Percentiles rank a stretch among this genome's conserved stretches.
Evolutionary conservation across 1,139 yeast genomes (phyloP).

Genomic region (Saccharomyces pastorianus): DNA sequence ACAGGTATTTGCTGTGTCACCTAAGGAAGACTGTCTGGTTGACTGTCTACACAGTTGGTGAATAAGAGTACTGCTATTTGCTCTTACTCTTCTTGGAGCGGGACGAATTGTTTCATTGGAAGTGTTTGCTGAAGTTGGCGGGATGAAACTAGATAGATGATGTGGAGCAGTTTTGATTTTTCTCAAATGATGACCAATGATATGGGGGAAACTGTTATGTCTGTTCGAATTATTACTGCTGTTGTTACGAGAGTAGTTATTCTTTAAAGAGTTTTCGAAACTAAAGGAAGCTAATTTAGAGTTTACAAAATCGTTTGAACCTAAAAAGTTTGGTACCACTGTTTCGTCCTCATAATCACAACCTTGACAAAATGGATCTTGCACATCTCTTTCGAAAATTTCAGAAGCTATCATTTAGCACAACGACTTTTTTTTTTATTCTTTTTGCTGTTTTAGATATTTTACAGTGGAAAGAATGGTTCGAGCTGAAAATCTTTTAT

Average conservation of each 20-base stretch:
- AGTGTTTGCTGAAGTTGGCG: background rate
- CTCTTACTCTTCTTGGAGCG: conserved; percentile 8
- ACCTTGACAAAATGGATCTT: conserved; percentile 22
- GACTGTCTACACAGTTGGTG: conserved; percentile 12
- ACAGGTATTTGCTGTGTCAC: background rate
- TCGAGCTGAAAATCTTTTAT: too few species aligned
- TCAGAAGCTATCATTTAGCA: background rate
- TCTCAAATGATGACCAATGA: conserved; percentile 1
- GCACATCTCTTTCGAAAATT: conserved; percentile 23
- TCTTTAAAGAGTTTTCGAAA: background rate
- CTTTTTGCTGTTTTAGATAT: too few species aligned
- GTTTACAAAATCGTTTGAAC: background rate
- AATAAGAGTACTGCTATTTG: conserved; percentile 14
- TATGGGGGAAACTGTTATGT: background rate
- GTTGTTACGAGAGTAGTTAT: background rate
- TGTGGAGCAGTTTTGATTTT: conserved; percentile 5
- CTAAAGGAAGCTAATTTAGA: background rate
- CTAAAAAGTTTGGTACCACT: background rate
- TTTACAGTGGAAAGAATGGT: too few species aligned
- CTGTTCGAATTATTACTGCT: background rate
- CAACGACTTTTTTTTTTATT: too few species aligned
- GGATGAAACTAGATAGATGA: background rate
- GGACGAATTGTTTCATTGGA: background rate
- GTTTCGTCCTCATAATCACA: conserved; percentile 15
- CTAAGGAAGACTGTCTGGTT: background rate